Conservation (phyloP, 2,329 filamentous ascomycete species). For the Tympanopsis confertula region DNA sequence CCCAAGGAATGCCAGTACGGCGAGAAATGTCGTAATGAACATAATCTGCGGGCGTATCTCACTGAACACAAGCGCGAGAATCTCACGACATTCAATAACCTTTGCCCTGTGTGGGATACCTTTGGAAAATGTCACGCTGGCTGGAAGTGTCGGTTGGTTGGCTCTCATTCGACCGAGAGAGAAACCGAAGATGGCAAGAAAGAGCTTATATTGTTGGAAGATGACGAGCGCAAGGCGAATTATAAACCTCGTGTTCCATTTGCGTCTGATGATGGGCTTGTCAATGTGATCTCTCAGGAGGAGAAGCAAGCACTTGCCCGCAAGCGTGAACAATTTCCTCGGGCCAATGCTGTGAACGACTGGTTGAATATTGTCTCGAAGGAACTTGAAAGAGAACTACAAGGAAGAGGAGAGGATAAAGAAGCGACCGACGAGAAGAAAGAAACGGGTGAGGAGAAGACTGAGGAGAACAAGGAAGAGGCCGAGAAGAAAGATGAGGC, state of each 20-base stretch:
- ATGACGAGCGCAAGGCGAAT: constrained; percentile 26
- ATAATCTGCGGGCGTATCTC: constrained; percentile 78
- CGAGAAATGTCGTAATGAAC: constrained; percentile 68
- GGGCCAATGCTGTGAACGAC: constrained; percentile 63
- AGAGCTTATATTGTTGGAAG: constrained; percentile 62
- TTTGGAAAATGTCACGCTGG: constrained; percentile 70
- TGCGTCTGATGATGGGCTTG: constrained; percentile 30
- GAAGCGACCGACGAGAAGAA: too few species aligned
- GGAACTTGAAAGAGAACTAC: not conserved
- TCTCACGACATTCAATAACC: constrained; percentile 61
- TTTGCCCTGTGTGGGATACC: constrained; percentile 71
- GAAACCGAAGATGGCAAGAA: constrained; percentile 68
- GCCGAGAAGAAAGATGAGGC: constrained; percentile 12
- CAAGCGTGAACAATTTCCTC: constrained; percentile 58
- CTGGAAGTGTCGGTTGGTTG: constrained; percentile 89
- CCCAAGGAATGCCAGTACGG: constrained; percentile 67
- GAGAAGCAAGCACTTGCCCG: constrained; percentile 67
- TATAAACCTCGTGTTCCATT: constrained; percentile 20
- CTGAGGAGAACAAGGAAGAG: constrained; percentile 23
- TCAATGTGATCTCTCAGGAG: constrained; percentile 61
- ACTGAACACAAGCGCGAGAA: constrained; percentile 71
- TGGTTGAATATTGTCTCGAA: constrained; percentile 64
- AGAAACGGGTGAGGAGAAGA: constrained; percentile 26
- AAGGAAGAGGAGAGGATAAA: too few species aligned
- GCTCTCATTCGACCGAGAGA: constrained; percentile 74